Conservation (phyloP, 495 filamentous ascomycete species). For the Hypomontagnella monticulosa region DNA sequence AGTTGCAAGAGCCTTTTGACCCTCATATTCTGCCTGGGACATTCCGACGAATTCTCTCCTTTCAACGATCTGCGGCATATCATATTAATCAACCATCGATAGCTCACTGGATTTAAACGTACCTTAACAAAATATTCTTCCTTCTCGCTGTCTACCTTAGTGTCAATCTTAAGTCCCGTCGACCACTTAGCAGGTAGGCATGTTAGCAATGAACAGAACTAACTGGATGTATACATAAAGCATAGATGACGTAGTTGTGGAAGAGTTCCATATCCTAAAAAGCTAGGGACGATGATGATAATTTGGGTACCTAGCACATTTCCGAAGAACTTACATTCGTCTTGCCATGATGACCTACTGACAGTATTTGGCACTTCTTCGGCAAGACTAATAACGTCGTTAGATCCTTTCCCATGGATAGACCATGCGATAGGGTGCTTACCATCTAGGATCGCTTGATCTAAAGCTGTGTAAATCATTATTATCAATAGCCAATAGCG, state of each 20-base stretch:
- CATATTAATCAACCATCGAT: not conserved
- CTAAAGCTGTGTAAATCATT: not conserved
- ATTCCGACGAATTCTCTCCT: conserved; percentile 17
- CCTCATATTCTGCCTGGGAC: conserved; percentile 39
- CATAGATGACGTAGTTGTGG: too few relatives aligned
- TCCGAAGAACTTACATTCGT: not conserved
- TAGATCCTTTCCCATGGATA: not conserved
- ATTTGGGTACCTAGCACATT: too few relatives aligned
- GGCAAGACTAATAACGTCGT: not conserved
- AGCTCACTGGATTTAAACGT: not conserved
- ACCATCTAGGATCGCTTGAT: conserved; percentile 3
- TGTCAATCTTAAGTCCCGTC: not conserved
- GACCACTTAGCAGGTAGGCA: not conserved
- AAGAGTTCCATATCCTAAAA: too few relatives aligned
- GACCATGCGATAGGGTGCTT: not conserved
- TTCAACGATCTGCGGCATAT: conserved; percentile 18
- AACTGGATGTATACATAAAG: too few relatives aligned
- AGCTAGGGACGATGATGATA: too few relatives aligned
- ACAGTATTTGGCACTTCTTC: not conserved
- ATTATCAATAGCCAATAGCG: not conserved
- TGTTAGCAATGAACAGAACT: too few relatives aligned
- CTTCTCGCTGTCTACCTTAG: not conserved
- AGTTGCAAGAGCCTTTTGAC: conserved; percentile 22
- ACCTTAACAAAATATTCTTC: conserved; percentile 5
- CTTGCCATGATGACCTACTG: not conserved